A percentile compares a stretch with the other conserved stretches of the same genome.
phyloP scores from a whole-genome alignment of 2,329 filamentous ascomycete species.

The Apiospora saccharicola region DNA sequence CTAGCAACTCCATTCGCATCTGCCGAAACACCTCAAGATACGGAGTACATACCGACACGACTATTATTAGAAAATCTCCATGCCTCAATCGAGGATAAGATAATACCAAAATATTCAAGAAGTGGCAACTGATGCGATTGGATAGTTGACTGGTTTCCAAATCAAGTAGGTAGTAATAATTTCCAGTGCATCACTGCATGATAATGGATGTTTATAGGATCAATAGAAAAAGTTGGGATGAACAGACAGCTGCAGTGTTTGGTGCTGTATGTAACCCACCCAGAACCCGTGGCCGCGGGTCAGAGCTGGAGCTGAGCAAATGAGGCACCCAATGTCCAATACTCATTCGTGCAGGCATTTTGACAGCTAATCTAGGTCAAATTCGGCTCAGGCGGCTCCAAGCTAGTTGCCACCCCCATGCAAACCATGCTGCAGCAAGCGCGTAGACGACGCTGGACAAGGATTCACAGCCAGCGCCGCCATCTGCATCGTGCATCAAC shows the following conservation, averaged over 20 bases:
- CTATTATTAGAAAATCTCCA: neutral
- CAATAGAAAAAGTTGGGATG: neutral
- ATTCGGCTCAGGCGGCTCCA: slow-evolving; percentile 13
- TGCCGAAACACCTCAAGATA: neutral
- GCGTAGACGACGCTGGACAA: slow-evolving; percentile 18
- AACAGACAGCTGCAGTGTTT: neutral
- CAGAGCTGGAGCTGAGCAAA: slow-evolving; percentile 6
- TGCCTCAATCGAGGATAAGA: neutral
- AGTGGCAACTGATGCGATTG: too few relatives aligned
- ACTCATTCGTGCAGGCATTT: neutral
- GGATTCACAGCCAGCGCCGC: slow-evolving; percentile 17
- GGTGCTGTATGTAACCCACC: neutral
- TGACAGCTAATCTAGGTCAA: slow-evolving; percentile 2
- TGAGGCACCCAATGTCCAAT: slow-evolving; percentile 12
- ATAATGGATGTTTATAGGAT: neutral
- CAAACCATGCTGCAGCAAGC: slow-evolving; percentile 11
- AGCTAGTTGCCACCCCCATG: slow-evolving; percentile 10
- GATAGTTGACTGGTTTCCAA: neutral
- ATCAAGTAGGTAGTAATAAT: neutral
- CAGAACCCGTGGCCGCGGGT: neutral
- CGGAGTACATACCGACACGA: neutral
- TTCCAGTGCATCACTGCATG: neutral
- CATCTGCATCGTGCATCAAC: slow-evolving; percentile 18
- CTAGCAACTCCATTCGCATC: neutral
- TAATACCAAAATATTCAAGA: neutral